Conservation (phyloP, 73 alveolate genomes). For the Tetrahymena malaccensis region DNA sequence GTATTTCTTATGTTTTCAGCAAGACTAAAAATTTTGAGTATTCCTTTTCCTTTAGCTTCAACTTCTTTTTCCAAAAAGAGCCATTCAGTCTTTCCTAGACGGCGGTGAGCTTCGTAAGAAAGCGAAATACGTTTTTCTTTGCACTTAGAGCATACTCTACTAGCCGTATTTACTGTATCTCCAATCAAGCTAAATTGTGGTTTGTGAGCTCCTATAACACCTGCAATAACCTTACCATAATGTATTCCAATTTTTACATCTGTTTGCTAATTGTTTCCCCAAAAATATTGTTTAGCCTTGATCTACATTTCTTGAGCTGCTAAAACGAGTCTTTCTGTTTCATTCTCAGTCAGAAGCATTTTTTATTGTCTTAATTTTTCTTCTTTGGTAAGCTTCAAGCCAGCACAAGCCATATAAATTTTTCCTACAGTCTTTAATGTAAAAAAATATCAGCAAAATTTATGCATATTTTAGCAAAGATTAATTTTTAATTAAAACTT, state of each 20-base stretch:
- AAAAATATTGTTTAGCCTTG: neutral
- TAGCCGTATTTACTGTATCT: conserved; percentile 19
- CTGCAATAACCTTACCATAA: conserved; percentile 12
- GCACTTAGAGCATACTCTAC: neutral
- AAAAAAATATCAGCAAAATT: no score
- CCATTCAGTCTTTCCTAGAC: conserved; percentile 4
- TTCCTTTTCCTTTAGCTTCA: conserved; percentile 50
- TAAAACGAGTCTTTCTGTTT: conserved; percentile 27
- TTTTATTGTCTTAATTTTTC: conserved; percentile 15
- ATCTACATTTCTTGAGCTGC: conserved; percentile 27
- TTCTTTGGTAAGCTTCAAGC: conserved; percentile 42
- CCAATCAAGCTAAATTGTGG: conserved; percentile 1
- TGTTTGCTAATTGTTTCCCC: conserved; percentile 4
- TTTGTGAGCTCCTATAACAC: conserved; percentile 15
- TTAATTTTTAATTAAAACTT: no score
- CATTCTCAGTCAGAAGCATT: conserved; percentile 1
- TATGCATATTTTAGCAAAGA: no score
- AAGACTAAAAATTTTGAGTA: conserved; percentile 28
- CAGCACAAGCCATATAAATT: conserved; percentile 83
- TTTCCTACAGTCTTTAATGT: conserved; percentile 76
- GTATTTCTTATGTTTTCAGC: neutral
- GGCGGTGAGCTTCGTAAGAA: neutral
- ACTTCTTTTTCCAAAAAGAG: conserved; percentile 19
- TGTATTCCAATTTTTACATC: conserved; percentile 6
- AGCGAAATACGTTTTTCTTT: neutral